Evolutionary conservation across 2,329 filamentous ascomycete genomes (phyloP), one percentile per base, ranked within the genome.

Genomic region (Hysterium pulicare): DNA sequence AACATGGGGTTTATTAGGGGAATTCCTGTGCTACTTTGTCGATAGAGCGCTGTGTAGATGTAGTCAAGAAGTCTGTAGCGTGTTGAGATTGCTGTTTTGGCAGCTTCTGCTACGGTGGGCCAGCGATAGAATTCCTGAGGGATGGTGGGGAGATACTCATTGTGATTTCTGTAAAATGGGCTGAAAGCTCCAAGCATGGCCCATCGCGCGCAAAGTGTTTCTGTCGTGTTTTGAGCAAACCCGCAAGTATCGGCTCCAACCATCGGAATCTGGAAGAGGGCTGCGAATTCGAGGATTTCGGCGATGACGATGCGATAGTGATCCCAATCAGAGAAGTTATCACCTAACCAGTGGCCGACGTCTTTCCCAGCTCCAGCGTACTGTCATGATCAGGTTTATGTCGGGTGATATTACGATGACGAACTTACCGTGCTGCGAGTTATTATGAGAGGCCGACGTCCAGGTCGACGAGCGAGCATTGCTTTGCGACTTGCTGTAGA

Each of bases 101-200:
- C 84, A 0, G 83, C 82, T 16, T 77, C 69, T 0, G 83, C 72
- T 2, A 87, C 84, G 59, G 51, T 45, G 2, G 50, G 48, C 60
- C 58, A 62, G 36, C 51, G 51, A 46, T 61, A 64, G 59, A 86
- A 84, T 58, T 89, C 86, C 58, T 89, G 86, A 3, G 59, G 59
- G n/a, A 78, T 72, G 2, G 62, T 65, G n/a, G n/a, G 11, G n/a
- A 68, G 62, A 36, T 75, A 66, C 24, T 71, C 67, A 46, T 83
- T 83, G 69, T 90, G 86, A 59, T 88, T 83, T 38, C 86, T 81
- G 71, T 81, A 88, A 70, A 90, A 89, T 0, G 84, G 81, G 22
- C 76, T 74, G 68, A 89, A 88, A 7, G 84, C 84, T n/a, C 83
- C 84, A 0, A 88, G 74, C 21, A 76, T 77, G 1, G 83, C 78